Evolutionary conservation across 768 basidiomycete species (phyloP).

Genomic region (Termitomyces sp.): DNA sequence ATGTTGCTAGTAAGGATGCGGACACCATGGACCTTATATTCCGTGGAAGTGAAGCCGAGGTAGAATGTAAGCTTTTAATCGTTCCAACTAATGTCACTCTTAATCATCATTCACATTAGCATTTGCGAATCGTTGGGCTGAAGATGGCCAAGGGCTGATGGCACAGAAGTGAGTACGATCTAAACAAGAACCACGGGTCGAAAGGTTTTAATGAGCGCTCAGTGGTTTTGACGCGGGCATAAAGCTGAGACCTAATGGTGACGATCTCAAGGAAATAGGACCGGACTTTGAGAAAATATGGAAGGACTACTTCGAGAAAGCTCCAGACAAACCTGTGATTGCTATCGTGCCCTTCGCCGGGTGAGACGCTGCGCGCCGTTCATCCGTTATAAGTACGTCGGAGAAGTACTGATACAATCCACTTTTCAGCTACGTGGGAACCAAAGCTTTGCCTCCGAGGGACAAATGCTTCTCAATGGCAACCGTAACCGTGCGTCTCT

Average conservation of each 20-base stretch:
- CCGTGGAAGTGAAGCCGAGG: slow-evolving; percentile 28
- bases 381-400: no score
- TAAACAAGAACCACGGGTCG: not conserved
- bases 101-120: slow-evolving; percentile 1
- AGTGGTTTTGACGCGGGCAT: slow-evolving; percentile 40
- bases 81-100: not conserved
- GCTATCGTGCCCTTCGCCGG: slow-evolving; percentile 31
- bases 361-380: slow-evolving; percentile 21
- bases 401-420: not conserved
- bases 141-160: slow-evolving; percentile 25
- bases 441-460: slow-evolving; percentile 4
- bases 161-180: slow-evolving; percentile 39
- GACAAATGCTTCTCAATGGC: slow-evolving; percentile 19
- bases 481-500: slow-evolving; percentile 16
- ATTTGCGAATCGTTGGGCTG: slow-evolving; percentile 10
- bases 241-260: slow-evolving; percentile 15
- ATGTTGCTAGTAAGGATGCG: slow-evolving; percentile 36
- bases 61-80: slow-evolving; percentile 29
- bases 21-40: slow-evolving; percentile 45
- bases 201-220: not conserved
- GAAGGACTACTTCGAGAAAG: slow-evolving; percentile 43
- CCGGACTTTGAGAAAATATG: slow-evolving; percentile 43
- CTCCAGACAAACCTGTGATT: slow-evolving; percentile 52
- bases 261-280: slow-evolving; percentile 44
- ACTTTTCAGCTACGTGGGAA: slow-evolving; percentile 11